Percentiles rank a stretch among this genome's conserved stretches.
These are phyloP conservation scores for Leptodermis oblonga DNA, from an alignment of 257 asterid species.

Conservation along the genomic window DNA sequence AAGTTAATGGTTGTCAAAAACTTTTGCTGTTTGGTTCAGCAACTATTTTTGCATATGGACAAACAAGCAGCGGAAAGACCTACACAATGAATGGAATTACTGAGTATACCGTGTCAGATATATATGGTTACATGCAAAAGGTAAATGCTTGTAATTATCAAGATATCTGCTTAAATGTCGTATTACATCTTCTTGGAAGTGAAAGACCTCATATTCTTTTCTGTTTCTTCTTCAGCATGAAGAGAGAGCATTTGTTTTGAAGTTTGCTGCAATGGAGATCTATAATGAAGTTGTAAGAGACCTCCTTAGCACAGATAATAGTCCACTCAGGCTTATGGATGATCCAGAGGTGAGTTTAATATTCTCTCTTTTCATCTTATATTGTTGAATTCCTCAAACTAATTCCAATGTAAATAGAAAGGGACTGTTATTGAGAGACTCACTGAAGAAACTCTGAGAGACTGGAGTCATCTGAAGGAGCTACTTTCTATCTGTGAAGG, in stretches of 20 bases:
- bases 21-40: conserved; percentile 44
- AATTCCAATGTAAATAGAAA: conserved; percentile 44
- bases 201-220: conserved; percentile 6
- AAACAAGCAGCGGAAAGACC: conserved; percentile 99
- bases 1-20: conserved; percentile 1
- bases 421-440: conserved; percentile 93
- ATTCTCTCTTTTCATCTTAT: conserved; percentile 18
- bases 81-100: conserved; percentile 98
- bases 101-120: conserved; percentile 79
- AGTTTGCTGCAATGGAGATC: conserved; percentile 95
- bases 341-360: conserved; percentile 89
- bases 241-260: conserved; percentile 87
- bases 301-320: conserved; percentile 77
- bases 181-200: background rate
- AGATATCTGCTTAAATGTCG: conserved; percentile 5
- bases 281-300: conserved; percentile 97
- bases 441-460: conserved; percentile 92
- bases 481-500: conserved; percentile 89
- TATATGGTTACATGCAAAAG: conserved; percentile 42
- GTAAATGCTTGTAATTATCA: conserved; percentile 16
- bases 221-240: conserved; percentile 55
- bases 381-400: conserved; percentile 18
- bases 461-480: conserved; percentile 86
- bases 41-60: conserved; percentile 96
- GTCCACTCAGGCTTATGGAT: conserved; percentile 84